Evolutionary conservation across 78 protist genomes (phyloP).

Genomic region (Pigoraptor vietnamica): DNA sequence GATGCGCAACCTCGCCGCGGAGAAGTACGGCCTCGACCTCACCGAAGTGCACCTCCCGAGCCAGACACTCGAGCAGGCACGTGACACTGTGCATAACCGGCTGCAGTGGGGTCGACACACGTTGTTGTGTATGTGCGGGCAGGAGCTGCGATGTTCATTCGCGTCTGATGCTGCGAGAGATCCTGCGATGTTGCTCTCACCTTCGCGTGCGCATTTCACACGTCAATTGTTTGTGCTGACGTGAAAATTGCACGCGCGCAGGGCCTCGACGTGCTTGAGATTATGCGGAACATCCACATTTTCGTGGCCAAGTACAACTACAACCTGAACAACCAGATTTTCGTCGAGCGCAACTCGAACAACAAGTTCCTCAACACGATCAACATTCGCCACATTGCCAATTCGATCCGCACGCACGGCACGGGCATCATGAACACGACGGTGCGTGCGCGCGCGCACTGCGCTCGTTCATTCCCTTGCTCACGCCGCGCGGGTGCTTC

Average conservation of each 20-base stretch:
- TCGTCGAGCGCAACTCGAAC: conserved; percentile 64
- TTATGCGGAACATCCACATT: conserved; percentile 90
- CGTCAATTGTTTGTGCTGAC: not conserved
- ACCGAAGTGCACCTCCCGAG: conserved; percentile 79
- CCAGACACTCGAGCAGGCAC: conserved; percentile 70
- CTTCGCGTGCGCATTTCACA: not conserved
- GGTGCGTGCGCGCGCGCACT: no score
- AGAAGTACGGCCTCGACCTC: conserved; percentile 69
- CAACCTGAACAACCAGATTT: conserved; percentile 88
- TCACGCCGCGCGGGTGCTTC: no score
- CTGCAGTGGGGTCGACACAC: no score
- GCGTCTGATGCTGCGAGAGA: no score
- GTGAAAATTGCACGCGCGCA: not conserved
- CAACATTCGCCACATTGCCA: conserved; percentile 85
- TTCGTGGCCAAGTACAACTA: conserved; percentile 89
- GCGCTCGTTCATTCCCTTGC: no score
- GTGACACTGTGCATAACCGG: not conserved
- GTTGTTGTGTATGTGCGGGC: not conserved
- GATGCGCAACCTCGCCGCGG: conserved; percentile 83
- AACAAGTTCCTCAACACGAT: conserved; percentile 79
- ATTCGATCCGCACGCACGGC: conserved; percentile 96
- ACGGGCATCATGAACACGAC: conserved; percentile 96
- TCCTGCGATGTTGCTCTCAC: no score
- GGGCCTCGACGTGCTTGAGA: conserved; percentile 91
- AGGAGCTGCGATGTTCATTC: no score